These are phyloP conservation scores for Yamadazyma atmosphaerica DNA, from an alignment of 1,139 yeast genomes.

Conservation along the genomic window DNA sequence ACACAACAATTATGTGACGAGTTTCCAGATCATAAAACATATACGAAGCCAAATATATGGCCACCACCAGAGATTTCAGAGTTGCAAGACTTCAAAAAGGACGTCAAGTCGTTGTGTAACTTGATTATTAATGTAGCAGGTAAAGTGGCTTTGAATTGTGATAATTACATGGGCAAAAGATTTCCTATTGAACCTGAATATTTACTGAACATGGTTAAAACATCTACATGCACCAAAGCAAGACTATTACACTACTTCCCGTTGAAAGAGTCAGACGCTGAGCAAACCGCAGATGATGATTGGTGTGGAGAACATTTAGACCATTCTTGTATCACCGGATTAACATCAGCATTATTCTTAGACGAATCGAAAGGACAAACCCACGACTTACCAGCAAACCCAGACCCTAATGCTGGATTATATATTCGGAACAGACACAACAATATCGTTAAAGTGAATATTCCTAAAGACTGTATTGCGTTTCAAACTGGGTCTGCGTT, in stretches of 20 bases:
- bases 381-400: slow-evolving; percentile 27
- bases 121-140: slow-evolving; percentile 53
- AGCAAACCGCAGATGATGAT: slow-evolving; percentile 22
- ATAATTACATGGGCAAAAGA: slow-evolving; percentile 35
- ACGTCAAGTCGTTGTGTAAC: slow-evolving; percentile 41
- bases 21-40: slow-evolving; percentile 39
- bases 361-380: slow-evolving; percentile 33
- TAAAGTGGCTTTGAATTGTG: slow-evolving; percentile 55
- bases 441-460: slow-evolving; percentile 48
- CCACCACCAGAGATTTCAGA: slow-evolving; percentile 31
- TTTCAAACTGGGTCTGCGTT: slow-evolving; percentile 68
- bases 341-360: slow-evolving; percentile 57
- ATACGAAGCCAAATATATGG: slow-evolving; percentile 57
- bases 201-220: slow-evolving; percentile 45
- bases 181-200: slow-evolving; percentile 35
- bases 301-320: slow-evolving; percentile 73
- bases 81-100: slow-evolving; percentile 29
- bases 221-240: slow-evolving; percentile 61
- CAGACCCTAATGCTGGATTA: slow-evolving; percentile 53
- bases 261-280: slow-evolving; percentile 9
- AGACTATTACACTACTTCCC: slow-evolving; percentile 58
- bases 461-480: slow-evolving; percentile 58
- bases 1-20: slow-evolving; percentile 26
- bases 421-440: slow-evolving; percentile 53
- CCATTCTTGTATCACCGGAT: slow-evolving; percentile 63